Evolutionary conservation across 768 basidiomycete genomes (phyloP).

Genomic region (Mycena metata): DNA sequence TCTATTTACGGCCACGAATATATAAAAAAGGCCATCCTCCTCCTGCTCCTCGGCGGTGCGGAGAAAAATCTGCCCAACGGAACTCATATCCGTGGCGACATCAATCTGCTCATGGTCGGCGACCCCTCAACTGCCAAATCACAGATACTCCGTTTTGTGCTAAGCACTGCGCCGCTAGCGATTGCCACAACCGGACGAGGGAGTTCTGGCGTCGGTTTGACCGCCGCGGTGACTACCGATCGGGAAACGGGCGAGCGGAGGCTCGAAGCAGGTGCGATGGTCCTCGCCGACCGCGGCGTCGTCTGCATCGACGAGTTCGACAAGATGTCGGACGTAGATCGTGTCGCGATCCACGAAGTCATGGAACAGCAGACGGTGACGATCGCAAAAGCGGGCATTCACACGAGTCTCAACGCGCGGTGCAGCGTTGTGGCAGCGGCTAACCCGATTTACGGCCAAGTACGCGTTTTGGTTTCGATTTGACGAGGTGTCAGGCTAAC

Average conservation of each 20-base stretch:
- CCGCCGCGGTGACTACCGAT: conserved; percentile 98
- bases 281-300: conserved; percentile 97
- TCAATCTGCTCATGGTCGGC: conserved; percentile 99
- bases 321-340: conserved; percentile 99
- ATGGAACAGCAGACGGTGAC: conserved; percentile 99
- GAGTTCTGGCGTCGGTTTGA: conserved; percentile 98
- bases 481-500: conserved; percentile 15
- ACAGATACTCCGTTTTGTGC: conserved; percentile 94
- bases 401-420: conserved; percentile 96
- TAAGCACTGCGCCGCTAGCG: conserved; percentile 95
- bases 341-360: conserved; percentile 99
- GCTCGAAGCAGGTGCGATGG: conserved; percentile 99
- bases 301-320: conserved; percentile 99
- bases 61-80: conserved; percentile 99
- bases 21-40: conserved; percentile 94
- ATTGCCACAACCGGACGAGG: conserved; percentile 99
- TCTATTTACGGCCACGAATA: conserved; percentile 97
- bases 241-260: conserved; percentile 97
- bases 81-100: conserved; percentile 98
- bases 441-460: conserved; percentile 98
- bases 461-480: conserved; percentile 49
- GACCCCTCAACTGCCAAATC: conserved; percentile 99
- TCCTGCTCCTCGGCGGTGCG: conserved; percentile 94
- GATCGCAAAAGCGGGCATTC: conserved; percentile 99
- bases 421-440: conserved; percentile 99